Evolutionary conservation across 129 eudicot genomes (phyloP).

Genomic region (Scalesia atractyloides): DNA sequence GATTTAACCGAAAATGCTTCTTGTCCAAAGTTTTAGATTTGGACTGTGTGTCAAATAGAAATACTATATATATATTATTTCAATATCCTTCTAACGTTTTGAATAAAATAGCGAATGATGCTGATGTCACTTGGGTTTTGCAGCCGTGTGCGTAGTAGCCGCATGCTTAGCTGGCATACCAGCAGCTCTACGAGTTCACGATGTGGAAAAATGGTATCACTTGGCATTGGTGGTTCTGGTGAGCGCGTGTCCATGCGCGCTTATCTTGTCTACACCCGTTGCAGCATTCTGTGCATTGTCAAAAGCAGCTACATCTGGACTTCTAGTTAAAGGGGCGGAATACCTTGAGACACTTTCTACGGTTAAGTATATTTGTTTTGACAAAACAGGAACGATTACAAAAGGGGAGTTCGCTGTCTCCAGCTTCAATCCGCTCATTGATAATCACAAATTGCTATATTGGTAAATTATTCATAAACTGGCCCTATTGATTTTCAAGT

Average conservation of each 20-base stretch:
- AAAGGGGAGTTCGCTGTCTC: constrained; percentile 75
- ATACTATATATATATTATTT: background rate
- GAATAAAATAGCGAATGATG: background rate
- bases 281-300: constrained; percentile 90
- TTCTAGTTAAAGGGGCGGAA: constrained; percentile 85
- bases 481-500: background rate
- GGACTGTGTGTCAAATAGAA: background rate
- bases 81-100: background rate
- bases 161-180: constrained; percentile 68
- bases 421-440: constrained; percentile 51
- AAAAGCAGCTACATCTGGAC: constrained; percentile 84
- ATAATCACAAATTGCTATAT: constrained; percentile 50
- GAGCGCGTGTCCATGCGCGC: constrained; percentile 97
- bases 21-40: background rate
- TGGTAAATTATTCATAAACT: constrained; percentile 45
- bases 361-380: constrained; percentile 69
- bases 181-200: constrained; percentile 40
- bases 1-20: background rate
- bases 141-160: constrained; percentile 69
- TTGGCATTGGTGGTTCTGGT: constrained; percentile 89
- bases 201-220: constrained; percentile 65
- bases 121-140: constrained; percentile 17
- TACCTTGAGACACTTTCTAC: constrained; percentile 74
- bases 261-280: constrained; percentile 86
- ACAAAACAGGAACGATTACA: constrained; percentile 91